These are phyloP conservation scores for Oenanthe sinensis DNA, from an alignment of 129 eudicot species.

Conservation along the genomic window DNA sequence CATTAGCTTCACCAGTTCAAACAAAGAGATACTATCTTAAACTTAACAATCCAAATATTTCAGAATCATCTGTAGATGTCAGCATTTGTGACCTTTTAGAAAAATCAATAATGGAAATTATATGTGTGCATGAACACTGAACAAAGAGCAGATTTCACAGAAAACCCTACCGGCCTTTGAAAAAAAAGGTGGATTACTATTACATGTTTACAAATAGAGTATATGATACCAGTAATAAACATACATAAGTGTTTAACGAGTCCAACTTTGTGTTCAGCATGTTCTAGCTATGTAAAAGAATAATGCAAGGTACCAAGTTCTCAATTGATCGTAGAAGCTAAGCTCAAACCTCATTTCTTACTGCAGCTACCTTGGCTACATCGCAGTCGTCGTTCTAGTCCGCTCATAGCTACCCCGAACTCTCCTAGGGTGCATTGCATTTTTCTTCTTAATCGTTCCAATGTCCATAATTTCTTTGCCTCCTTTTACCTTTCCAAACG, in stretches of 20 bases:
- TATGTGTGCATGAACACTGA: background rate
- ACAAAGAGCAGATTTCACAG: background rate
- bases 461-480: slow-evolving; percentile 25
- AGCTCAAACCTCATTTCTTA: background rate
- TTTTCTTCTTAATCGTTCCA: slow-evolving; percentile 25
- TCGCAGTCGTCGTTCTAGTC: background rate
- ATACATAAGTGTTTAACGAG: background rate
- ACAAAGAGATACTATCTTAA: background rate
- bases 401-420: slow-evolving; percentile 6
- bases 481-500: slow-evolving; percentile 24
- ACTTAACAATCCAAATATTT: background rate
- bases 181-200: background rate
- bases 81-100: background rate
- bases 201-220: background rate
- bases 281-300: background rate
- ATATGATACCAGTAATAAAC: background rate
- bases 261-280: background rate
- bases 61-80: background rate
- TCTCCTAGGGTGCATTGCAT: slow-evolving; percentile 16
- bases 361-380: slow-evolving; percentile 1
- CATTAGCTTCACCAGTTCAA: background rate
- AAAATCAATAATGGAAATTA: background rate
- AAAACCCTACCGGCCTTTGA: background rate
- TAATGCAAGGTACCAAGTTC: background rate
- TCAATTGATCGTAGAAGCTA: background rate